A percentile compares a stretch with the other conserved stretches of the same genome.
Conservation (phyloP, 768 basidiomycete species). For the Tricholoma sp. region DNA sequence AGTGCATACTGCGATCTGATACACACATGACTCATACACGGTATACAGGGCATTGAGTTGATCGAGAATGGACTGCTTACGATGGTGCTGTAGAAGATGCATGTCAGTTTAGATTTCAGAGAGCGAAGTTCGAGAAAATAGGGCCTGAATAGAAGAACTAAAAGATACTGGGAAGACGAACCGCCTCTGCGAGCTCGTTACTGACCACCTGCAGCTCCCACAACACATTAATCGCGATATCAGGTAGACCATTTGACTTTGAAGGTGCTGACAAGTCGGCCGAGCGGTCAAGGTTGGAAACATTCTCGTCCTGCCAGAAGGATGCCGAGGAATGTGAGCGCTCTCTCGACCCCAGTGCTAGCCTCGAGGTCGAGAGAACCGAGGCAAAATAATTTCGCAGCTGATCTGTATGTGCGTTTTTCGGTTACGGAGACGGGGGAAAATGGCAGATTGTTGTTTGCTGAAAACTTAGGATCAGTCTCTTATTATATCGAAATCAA, state of each 20-base stretch:
- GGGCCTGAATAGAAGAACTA: not conserved
- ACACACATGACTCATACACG: conserved; percentile 9
- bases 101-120: not conserved
- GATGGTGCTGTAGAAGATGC: not conserved
- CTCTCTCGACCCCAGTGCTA: conserved; percentile 3
- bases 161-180: not conserved
- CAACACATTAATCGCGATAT: conserved; percentile 12
- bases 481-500: no score
- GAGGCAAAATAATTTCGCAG: conserved; percentile 8
- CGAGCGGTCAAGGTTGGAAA: not conserved
- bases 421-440: conserved; percentile 4
- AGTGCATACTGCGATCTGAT: not conserved
- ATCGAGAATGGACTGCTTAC: not conserved
- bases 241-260: conserved; percentile 7
- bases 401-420: not conserved
- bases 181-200: conserved; percentile 10
- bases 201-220: conserved; percentile 8
- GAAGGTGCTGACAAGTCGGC: not conserved
- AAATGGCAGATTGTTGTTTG: not conserved
- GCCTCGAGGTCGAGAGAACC: conserved; percentile 7
- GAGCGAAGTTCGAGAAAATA: not conserved
- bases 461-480: not conserved
- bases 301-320: not conserved
- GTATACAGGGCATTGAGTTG: conserved; percentile 5
- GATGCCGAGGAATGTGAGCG: conserved; percentile 1